phyloP scores from a whole-genome alignment of 139 green algal genomes.

The Nannochloris sp. region DNA sequence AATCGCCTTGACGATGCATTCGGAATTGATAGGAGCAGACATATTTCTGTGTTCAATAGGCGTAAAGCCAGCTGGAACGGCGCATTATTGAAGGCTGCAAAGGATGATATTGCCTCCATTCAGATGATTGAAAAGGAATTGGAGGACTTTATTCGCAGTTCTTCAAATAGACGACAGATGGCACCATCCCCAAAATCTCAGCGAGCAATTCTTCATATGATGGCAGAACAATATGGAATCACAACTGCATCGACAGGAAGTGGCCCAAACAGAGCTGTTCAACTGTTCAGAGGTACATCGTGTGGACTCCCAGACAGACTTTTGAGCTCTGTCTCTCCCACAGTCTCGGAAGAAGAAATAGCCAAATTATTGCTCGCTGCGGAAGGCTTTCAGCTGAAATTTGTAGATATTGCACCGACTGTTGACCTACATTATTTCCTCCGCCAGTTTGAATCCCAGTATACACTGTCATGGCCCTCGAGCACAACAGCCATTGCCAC shows the following conservation, averaged over 20 bases:
- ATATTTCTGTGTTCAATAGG: slow-evolving; percentile 42
- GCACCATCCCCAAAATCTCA: slow-evolving; percentile 32
- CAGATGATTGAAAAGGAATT: slow-evolving; percentile 45
- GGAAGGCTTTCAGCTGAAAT: slow-evolving; percentile 17
- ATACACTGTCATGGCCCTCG: slow-evolving; percentile 4
- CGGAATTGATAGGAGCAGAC: slow-evolving; percentile 36
- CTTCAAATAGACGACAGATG: slow-evolving; percentile 18
- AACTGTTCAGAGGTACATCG: slow-evolving; percentile 36
- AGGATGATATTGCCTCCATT: slow-evolving; percentile 30
- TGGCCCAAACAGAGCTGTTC: slow-evolving; percentile 35
- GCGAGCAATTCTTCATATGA: slow-evolving; percentile 42
- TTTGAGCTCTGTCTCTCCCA: slow-evolving; percentile 20
- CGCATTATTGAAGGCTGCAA: slow-evolving; percentile 35
- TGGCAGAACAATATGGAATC: slow-evolving; percentile 51
- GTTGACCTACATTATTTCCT: slow-evolving; percentile 37
- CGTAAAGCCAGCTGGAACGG: slow-evolving; percentile 20
- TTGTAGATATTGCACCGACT: slow-evolving; percentile 32
- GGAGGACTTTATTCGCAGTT: slow-evolving; percentile 33
- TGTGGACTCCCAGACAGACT: slow-evolving; percentile 20
- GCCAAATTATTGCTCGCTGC: slow-evolving; percentile 11
- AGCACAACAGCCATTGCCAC: slow-evolving; percentile 8
- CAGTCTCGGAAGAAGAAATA: slow-evolving; percentile 23
- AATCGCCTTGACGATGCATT: slow-evolving; percentile 52
- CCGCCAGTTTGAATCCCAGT: slow-evolving; percentile 30
- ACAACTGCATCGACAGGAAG: slow-evolving; percentile 28